These are phyloP conservation scores for Akanthomyces uredinophilus DNA, from an alignment of 2,329 filamentous ascomycete species.

Conservation along the genomic window DNA sequence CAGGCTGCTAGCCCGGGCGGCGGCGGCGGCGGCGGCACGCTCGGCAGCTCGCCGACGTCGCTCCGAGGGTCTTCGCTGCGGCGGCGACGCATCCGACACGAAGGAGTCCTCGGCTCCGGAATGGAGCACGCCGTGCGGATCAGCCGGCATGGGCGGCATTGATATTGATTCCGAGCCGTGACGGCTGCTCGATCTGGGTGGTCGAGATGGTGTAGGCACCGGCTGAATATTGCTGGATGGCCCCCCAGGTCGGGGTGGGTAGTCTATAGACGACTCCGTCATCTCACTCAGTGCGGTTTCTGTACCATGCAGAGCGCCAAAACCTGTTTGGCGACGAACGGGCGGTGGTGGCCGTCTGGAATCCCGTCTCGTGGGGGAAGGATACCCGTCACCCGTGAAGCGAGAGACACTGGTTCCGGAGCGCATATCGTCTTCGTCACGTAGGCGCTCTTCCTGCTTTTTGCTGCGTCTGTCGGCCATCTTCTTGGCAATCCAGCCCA, in stretches of 20 bases:
- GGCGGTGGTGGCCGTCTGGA: conserved; percentile 27
- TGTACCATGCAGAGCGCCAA: conserved; percentile 22
- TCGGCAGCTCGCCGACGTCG: conserved; percentile 40
- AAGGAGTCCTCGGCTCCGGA: conserved; percentile 27
- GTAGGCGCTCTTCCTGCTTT: conserved; percentile 43
- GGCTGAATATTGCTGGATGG: conserved; percentile 2
- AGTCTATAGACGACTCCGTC: conserved; percentile 32
- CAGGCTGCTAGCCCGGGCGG: conserved; percentile 41
- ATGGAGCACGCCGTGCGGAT: conserved; percentile 41
- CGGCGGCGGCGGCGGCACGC: conserved; percentile 42
- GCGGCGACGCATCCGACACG: conserved; percentile 31
- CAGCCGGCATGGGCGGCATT: conserved; percentile 53
- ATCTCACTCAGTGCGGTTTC: conserved; percentile 28
- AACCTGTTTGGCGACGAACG: conserved; percentile 28
- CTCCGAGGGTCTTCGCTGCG: conserved; percentile 41
- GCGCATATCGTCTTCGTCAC: conserved; percentile 44
- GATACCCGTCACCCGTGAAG: conserved; percentile 65
- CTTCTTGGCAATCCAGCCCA: conserved; percentile 64
- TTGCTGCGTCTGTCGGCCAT: conserved; percentile 51
- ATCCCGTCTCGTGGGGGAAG: conserved; percentile 40
- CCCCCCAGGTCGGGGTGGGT: conserved; percentile 20
- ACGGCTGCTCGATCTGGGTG: conserved; percentile 28
- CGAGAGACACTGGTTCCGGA: conserved; percentile 57
- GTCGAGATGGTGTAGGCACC: background rate
- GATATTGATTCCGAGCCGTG: conserved; percentile 33